Percentiles rank a stretch among this genome's conserved stretches.
Conservation (phyloP, 768 basidiomycete genomes). For the Tephrocybe sp. region DNA sequence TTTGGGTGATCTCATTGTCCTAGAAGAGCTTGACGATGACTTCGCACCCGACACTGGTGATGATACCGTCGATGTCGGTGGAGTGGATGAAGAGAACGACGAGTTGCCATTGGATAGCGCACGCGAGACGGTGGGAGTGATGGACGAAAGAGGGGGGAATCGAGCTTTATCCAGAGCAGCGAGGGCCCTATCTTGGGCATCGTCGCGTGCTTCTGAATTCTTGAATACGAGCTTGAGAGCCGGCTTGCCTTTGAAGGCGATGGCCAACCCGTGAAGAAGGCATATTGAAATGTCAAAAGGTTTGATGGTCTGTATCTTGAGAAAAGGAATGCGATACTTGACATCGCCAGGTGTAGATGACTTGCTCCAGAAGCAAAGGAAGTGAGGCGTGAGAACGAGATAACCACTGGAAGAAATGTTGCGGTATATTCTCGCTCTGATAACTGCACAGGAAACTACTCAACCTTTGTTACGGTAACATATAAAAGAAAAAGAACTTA, state of each 20-base stretch:
- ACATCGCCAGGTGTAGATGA: constrained; percentile 34
- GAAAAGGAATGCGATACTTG: constrained; percentile 41
- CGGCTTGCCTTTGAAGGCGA: constrained; percentile 44
- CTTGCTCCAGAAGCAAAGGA: constrained; percentile 47
- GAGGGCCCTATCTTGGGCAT: constrained; percentile 39
- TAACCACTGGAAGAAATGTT: constrained; percentile 37
- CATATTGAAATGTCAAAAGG: constrained; percentile 26
- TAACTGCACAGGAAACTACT: constrained; percentile 24
- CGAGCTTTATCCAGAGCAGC: constrained; percentile 10
- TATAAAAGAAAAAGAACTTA: constrained; percentile 13
- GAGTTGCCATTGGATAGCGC: neutral
- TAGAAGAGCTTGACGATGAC: neutral
- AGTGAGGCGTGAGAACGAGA: constrained; percentile 37
- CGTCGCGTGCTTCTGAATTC: constrained; percentile 36
- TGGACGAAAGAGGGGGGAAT: constrained; percentile 10
- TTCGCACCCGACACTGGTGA: neutral
- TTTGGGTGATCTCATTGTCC: constrained; percentile 9
- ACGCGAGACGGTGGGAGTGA: neutral
- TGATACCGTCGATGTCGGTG: constrained; percentile 1
- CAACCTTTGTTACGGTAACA: neutral
- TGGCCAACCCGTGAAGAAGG: constrained; percentile 34
- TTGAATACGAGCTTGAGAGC: constrained; percentile 52
- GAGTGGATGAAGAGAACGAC: constrained; percentile 6
- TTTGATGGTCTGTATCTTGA: constrained; percentile 37
- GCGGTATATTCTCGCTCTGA: constrained; percentile 32